A percentile compares a stretch with the other conserved stretches of the same genome.
These are phyloP conservation scores for Sporobolus alterniflorus DNA, from an alignment of 202 grass and related monocot genomes.

Conservation along the genomic window DNA sequence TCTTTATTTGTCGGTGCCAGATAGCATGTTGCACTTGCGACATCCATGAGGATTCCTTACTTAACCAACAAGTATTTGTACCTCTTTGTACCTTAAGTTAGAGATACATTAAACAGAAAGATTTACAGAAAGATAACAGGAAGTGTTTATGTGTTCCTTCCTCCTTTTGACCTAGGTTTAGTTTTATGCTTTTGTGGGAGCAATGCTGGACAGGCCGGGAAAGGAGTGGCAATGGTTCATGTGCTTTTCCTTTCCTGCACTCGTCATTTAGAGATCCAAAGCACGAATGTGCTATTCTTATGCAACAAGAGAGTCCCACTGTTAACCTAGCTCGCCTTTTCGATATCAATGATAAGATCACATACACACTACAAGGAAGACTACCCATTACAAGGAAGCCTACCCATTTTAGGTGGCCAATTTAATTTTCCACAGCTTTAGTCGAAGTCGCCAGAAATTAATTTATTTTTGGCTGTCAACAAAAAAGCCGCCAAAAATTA, in stretches of 20 bases:
- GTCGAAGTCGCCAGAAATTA: no score
- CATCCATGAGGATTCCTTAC: slow-evolving; percentile 35
- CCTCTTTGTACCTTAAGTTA: neutral
- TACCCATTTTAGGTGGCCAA: no score
- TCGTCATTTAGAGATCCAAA: neutral
- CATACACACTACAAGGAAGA: no score
- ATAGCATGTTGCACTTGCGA: neutral
- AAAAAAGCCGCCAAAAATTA: no score
- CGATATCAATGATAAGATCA: no score
- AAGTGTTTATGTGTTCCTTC: neutral
- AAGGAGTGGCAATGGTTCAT: slow-evolving; percentile 1
- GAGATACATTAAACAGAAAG: slow-evolving; percentile 30
- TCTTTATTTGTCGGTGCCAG: slow-evolving; percentile 14
- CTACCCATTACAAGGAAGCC: no score
- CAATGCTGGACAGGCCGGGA: neutral
- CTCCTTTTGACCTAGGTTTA: neutral
- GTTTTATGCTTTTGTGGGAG: slow-evolving; percentile 7
- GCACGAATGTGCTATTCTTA: no score
- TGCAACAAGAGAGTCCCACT: no score
- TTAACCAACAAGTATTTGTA: slow-evolving; percentile 39
- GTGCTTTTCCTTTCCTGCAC: neutral
- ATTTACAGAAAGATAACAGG: neutral
- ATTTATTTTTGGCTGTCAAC: no score
- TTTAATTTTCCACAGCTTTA: no score
- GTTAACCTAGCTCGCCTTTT: no score